Base-by-base conservation (phyloP, 176 grass and related monocot species). In the Cenchrus americanus region DNA sequence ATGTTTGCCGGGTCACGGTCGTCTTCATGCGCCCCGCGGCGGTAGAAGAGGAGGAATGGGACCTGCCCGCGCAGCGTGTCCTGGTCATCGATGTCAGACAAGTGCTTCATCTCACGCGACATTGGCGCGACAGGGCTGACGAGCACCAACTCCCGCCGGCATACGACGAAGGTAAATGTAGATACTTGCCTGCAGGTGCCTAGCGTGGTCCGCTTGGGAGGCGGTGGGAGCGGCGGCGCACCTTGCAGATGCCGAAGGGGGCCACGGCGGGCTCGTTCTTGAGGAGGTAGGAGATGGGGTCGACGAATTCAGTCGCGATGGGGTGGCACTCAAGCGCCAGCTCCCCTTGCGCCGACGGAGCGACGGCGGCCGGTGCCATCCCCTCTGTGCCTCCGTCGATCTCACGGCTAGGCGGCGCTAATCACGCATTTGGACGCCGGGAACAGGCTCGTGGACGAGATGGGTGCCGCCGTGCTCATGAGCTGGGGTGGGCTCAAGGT, bases 311-410 rank as follows among this genome's bases (percentile, higher is more conserved):
- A 11, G 83, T 78, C 34, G 51, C 72, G 5, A 87, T 95, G 43
- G 96, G 96, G 80, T 53, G 93, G 89, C 90, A 96, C 89, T 96
- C 96, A 22, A 93, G 96, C 34, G 96, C 96, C 23, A 88, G n/a
- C 13, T 89, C 88, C 21, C 58, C 75, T 7, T 80, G 74, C 10
- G 84, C 80, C 0, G 81, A 67, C 17, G 59, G 30, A 26, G 66
- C 66, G 75, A 15, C 26, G 72, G 55, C 19, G 62, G 1, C 64
- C 4, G 49, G 1, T n/a, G n/a, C n/a, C n/a, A n/a, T n/a, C 10
- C 15, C 8, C n/a, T n/a, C n/a, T n/a, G n/a, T n/a, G n/a, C n/a
- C 18, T 37, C 23, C 18, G 47, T 69, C 65, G 79, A 72, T 71
- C 69, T 48, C 61, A 74, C 75, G 37, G 24, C 32, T 7, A 5